A percentile compares a stretch with the other conserved stretches of the same genome.
These are phyloP conservation scores for Thielaviopsis punctulata DNA, from an alignment of 2,329 filamentous ascomycete genomes.

Conservation along the genomic window DNA sequence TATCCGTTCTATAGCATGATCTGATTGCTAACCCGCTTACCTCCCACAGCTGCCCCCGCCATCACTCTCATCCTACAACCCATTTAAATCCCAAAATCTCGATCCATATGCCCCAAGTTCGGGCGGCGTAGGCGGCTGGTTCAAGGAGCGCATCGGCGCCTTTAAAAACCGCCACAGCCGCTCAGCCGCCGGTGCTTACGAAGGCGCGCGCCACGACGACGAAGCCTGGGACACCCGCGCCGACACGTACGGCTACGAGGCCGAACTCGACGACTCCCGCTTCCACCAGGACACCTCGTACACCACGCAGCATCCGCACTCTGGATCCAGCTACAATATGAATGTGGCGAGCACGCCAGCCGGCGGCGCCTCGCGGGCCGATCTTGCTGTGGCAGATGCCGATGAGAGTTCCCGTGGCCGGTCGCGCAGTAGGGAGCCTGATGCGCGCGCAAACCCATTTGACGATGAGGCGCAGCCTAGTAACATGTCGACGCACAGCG, in stretches of 20 bases:
- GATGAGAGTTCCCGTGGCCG: slow-evolving; percentile 20
- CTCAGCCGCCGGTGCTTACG: slow-evolving; percentile 55
- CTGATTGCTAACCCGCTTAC: neutral
- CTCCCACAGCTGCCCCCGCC: slow-evolving; percentile 47
- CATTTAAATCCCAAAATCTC: slow-evolving; percentile 39
- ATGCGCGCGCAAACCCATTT: slow-evolving; percentile 43
- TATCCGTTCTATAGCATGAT: neutral
- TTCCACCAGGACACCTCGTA: slow-evolving; percentile 9
- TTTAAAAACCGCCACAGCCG: slow-evolving; percentile 50
- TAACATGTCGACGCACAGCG: slow-evolving; percentile 45
- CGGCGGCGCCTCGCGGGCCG: slow-evolving; percentile 17
- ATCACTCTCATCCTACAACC: slow-evolving; percentile 49
- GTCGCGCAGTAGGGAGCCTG: slow-evolving; percentile 26
- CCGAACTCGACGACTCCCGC: slow-evolving; percentile 6
- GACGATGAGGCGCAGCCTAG: slow-evolving; percentile 49
- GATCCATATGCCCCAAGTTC: slow-evolving; percentile 33
- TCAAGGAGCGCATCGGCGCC: slow-evolving; percentile 46
- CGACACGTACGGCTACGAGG: slow-evolving; percentile 35
- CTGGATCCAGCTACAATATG: slow-evolving; percentile 30
- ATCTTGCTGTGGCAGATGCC: slow-evolving; percentile 5
- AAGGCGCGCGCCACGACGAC: slow-evolving; percentile 41
- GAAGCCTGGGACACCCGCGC: slow-evolving; percentile 71
- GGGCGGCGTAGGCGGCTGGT: slow-evolving; percentile 53
- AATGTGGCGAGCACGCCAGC: slow-evolving; percentile 26
- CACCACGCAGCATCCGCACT: slow-evolving; percentile 16